Conservation (phyloP, 345 rosid species). For the Rhodomyrtus tomentosa region DNA sequence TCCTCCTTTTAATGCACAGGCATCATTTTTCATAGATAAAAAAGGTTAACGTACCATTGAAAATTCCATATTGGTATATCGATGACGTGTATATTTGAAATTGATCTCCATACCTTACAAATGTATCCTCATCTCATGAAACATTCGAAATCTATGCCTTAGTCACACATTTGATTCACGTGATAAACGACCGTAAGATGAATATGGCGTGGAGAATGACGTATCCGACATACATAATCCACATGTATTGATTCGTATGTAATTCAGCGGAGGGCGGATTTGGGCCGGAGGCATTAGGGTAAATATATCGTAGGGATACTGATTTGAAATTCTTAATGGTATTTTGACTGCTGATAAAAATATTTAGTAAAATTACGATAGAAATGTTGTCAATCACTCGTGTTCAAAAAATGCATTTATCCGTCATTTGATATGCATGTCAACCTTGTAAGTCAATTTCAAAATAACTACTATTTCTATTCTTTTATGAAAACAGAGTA, state of each 20-base stretch:
- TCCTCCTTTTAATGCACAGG: no score
- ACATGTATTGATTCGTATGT: no score
- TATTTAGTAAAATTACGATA: no score
- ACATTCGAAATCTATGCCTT: neutral
- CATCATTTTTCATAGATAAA: no score
- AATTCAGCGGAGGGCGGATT: no score
- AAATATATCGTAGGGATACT: no score
- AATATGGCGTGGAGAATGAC: neutral
- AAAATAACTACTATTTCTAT: neutral
- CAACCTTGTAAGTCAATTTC: no score
- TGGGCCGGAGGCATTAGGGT: no score
- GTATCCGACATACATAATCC: neutral
- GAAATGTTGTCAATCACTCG: neutral
- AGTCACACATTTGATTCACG: neutral
- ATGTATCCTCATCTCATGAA: neutral
- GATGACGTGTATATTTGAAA: neutral
- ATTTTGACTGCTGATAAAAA: no score
- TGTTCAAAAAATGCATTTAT: no score
- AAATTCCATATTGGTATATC: fast-evolving
- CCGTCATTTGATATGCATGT: no score
- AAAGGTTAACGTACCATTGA: neutral
- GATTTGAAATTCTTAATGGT: no score
- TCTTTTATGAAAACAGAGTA: neutral
- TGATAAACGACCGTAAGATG: neutral
- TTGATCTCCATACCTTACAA: neutral